Conservation (phyloP, 1,139 yeast species). For the Sugiyamaella pinicola region DNA sequence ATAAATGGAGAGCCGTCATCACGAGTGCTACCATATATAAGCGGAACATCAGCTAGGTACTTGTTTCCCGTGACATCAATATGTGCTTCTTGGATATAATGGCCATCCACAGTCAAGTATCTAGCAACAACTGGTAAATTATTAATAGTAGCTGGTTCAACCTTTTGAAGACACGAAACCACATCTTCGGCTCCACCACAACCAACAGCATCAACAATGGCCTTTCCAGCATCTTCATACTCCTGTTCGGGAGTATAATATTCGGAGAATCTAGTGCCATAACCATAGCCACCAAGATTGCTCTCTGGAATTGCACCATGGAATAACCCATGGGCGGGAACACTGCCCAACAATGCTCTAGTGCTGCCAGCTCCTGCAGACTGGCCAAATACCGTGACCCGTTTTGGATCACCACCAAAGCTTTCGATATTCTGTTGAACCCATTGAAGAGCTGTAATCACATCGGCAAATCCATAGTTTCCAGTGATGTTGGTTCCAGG, state of each 20-base stretch:
- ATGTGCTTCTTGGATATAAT: constrained; percentile 6
- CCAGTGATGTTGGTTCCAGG: constrained; percentile 33
- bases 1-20: constrained; percentile 16
- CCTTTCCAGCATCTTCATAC: constrained; percentile 5
- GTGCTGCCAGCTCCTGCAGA: constrained; percentile 43
- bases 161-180: constrained; percentile 1
- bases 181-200: constrained; percentile 1
- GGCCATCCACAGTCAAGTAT: constrained; percentile 13
- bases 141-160: constrained; percentile 5
- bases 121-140: constrained; percentile 7
- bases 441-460: constrained; percentile 45
- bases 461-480: constrained; percentile 43
- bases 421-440: constrained; percentile 40
- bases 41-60: constrained; percentile 19
- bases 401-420: constrained; percentile 47
- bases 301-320: constrained; percentile 14
- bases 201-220: constrained; percentile 3
- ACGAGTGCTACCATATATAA: constrained; percentile 8
- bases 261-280: constrained; percentile 7
- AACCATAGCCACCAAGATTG: constrained; percentile 14
- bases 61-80: constrained; percentile 8
- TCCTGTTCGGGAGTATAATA: constrained; percentile 9
- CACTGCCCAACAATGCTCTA: constrained; percentile 12
- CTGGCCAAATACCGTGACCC: constrained; percentile 45
- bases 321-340: constrained; percentile 11